Evolutionary conservation across 2,329 filamentous ascomycete species (phyloP), one percentile per base, ranked within the genome.

Genomic region (Neonectria magnoliae): DNA sequence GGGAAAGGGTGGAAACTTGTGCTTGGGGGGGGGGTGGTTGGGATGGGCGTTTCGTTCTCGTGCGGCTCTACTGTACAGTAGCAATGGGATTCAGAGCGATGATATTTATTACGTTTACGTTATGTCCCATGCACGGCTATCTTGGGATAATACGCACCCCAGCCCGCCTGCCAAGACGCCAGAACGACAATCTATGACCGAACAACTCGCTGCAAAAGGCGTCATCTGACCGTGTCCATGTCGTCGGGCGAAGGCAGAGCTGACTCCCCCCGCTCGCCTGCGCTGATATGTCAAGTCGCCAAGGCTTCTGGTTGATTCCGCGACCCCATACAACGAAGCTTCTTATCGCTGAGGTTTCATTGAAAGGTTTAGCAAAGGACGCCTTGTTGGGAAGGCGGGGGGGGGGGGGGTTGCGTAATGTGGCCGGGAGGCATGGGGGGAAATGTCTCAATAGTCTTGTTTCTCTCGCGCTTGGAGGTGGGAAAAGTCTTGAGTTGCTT

Each of bases 401-500:
- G n/a, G 18, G 13, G 25, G 25, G 27, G 47, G 25, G 13, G 27
- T 31, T 18, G 47, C 25, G 47, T n/a, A 18, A 31, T 50, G 47
- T 29, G 11, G 27, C 9, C 16, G 11, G n/a, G 22, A 16, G 33
- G 27, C 14, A 22, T 25, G 52, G 52, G 22, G 22, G 25, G 42
- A 38, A 31, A 55, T 29, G 25, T 44, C 22, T 20, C 38, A 44
- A 44, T 22, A 25, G n/a, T 18, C 14, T 27, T 8, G 25, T n/a
- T 55, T 51, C 42, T 51, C 36, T 25, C 36, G 18, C 53, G 48
- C 41, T 36, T 38, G 16, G n/a, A 8, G 25, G 29, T 25, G 14
- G 44, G 33, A 58, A 38, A 22, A n/a, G 42, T 42, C 51, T 56
- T n/a, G 42, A 36, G 36, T 45, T 50, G 2, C 57, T 60, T 33